Conservation (phyloP, 805 yeast genomes). For the Candida verbasci region DNA sequence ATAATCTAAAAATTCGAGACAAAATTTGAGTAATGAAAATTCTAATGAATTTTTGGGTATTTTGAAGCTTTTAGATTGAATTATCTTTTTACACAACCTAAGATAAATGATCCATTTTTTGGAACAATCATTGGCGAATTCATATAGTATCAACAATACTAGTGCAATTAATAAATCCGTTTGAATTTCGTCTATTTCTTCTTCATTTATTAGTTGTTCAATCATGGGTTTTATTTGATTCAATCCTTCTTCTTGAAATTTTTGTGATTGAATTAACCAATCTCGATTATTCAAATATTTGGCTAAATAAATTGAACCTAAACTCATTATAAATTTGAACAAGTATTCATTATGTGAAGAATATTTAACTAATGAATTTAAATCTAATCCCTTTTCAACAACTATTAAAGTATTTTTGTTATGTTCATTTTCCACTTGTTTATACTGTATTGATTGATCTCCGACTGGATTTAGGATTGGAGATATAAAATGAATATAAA, state of each 20-base stretch:
- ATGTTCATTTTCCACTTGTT: conserved; percentile 1
- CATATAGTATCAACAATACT: conserved; percentile 20
- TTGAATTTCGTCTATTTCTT: conserved; percentile 3
- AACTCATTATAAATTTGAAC: conserved; percentile 20
- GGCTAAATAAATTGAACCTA: conserved; percentile 23
- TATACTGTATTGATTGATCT: conserved; percentile 7
- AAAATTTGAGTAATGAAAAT: conserved; percentile 15
- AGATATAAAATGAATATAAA: conserved; percentile 20
- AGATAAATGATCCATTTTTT: conserved; percentile 19
- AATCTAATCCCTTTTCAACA: conserved; percentile 21
- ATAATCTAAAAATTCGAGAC: conserved; percentile 21
- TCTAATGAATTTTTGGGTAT: conserved; percentile 18
- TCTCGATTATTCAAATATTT: conserved; percentile 10
- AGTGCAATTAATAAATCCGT: conserved; percentile 18
- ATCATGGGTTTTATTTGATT: conserved; percentile 9
- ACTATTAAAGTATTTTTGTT: conserved; percentile 9
- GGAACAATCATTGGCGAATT: conserved; percentile 23
- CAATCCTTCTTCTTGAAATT: conserved; percentile 16
- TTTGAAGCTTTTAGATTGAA: conserved; percentile 13
- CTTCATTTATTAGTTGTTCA: conserved; percentile 4
- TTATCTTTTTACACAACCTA: conserved; percentile 14
- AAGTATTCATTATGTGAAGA: conserved; percentile 18
- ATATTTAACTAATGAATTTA: conserved; percentile 19
- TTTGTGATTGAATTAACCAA: conserved; percentile 16
- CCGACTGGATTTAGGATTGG: conserved; percentile 28